Conservation (phyloP, 2,329 filamentous ascomycete genomes). For the Colletotrichum agaves region DNA sequence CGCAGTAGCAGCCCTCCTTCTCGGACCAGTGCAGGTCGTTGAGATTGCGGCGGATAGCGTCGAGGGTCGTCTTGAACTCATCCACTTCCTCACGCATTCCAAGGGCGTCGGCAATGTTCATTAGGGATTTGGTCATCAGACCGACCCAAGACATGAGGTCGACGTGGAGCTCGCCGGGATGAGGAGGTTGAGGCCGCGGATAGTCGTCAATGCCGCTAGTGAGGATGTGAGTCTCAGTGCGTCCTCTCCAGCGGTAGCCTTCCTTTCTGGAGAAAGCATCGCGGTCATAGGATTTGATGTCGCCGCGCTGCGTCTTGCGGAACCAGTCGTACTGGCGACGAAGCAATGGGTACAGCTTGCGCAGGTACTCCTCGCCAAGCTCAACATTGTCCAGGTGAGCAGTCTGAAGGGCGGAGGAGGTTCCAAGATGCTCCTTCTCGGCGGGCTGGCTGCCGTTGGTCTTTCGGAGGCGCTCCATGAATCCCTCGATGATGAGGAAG, state of each 20-base stretch:
- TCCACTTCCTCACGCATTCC: conserved; percentile 79
- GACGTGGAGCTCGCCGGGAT: conserved; percentile 94
- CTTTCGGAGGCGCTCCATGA: conserved; percentile 80
- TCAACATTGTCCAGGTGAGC: conserved; percentile 75
- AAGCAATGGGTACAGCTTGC: conserved; percentile 84
- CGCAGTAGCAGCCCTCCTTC: conserved; percentile 85
- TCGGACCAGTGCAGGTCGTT: conserved; percentile 94
- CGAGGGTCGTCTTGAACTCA: conserved; percentile 76
- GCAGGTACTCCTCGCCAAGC: conserved; percentile 76
- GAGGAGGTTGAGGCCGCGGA: conserved; percentile 90
- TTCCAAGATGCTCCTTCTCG: conserved; percentile 56
- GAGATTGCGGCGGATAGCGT: conserved; percentile 85
- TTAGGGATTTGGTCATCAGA: conserved; percentile 90
- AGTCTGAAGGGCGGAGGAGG: conserved; percentile 63
- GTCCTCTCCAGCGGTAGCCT: conserved; percentile 93
- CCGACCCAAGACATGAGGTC: conserved; percentile 97
- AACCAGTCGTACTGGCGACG: conserved; percentile 96
- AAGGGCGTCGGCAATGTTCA: conserved; percentile 81
- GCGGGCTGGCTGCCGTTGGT: conserved; percentile 58
- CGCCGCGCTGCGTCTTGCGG: conserved; percentile 88
- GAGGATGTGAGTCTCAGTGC: conserved; percentile 85
- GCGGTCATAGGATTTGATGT: conserved; percentile 91
- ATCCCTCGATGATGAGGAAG: conserved; percentile 86
- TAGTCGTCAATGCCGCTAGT: conserved; percentile 98
- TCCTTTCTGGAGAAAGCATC: conserved; percentile 90